phyloP scores from a whole-genome alignment of 2,329 filamentous ascomycete species.

The Onygenales sp. region DNA sequence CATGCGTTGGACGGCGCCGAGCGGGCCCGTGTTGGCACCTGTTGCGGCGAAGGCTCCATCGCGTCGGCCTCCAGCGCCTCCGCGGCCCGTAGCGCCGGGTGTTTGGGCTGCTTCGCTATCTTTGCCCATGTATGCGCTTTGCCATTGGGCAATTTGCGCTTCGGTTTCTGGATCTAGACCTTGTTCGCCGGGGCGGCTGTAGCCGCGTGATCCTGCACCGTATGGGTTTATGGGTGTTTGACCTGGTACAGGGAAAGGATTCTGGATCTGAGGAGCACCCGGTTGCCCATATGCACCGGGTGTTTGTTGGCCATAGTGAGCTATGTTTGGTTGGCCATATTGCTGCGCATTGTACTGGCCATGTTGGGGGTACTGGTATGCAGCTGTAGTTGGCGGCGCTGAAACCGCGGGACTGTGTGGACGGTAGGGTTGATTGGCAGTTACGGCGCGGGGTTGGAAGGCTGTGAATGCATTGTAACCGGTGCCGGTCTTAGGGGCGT shows the following conservation, averaged over 20 bases:
- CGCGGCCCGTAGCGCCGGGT: slow-evolving; percentile 18
- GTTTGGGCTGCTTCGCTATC: slow-evolving; percentile 36
- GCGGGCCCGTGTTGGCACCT: slow-evolving; percentile 36
- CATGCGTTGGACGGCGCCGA: slow-evolving; percentile 26
- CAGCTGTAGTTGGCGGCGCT: slow-evolving; percentile 29
- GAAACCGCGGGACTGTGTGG: slow-evolving; percentile 24
- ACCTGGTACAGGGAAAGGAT: slow-evolving; percentile 65
- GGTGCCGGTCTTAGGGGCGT: slow-evolving; percentile 26
- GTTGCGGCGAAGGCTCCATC: slow-evolving; percentile 34
- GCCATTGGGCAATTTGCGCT: slow-evolving; percentile 89
- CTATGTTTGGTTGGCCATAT: slow-evolving; percentile 22
- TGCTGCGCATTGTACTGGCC: slow-evolving; percentile 16
- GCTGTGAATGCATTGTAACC: slow-evolving; percentile 41
- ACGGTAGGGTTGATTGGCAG: slow-evolving; percentile 32
- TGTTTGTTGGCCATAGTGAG: slow-evolving; percentile 43
- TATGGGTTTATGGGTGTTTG: slow-evolving; percentile 28
- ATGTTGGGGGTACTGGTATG: slow-evolving; percentile 33
- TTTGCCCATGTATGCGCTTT: slow-evolving; percentile 70
- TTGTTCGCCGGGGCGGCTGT: slow-evolving; percentile 26
- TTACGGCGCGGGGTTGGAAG: slow-evolving; percentile 53
- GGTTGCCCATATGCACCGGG: slow-evolving; percentile 39
- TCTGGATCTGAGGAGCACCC: slow-evolving; percentile 60
- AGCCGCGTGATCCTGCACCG: slow-evolving; percentile 36
- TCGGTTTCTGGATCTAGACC: slow-evolving; percentile 68
- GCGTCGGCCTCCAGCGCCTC: slow-evolving; percentile 27